Evolutionary conservation across 805 yeast genomes (phyloP), one percentile per base, ranked within the genome.

Genomic region (Metschnikowia drakensbergensis): DNA sequence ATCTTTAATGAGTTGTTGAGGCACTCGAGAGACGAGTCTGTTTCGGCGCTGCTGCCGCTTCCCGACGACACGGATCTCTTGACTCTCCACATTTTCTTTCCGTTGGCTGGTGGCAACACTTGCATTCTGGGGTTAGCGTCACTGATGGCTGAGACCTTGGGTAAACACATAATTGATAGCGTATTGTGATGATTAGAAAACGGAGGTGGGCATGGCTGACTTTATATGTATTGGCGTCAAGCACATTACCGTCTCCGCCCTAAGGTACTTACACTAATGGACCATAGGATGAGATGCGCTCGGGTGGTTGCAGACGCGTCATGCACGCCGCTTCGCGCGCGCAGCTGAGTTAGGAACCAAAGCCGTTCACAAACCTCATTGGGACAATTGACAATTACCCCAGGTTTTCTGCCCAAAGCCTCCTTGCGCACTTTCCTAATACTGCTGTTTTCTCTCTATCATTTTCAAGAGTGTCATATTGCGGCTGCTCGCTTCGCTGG

Each of bases 31-130:
- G 70, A 60, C 37, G 63, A 59, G 46, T 54, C 56, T 2, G 58
- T 37, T 33, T 55, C 55, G n/a, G 45, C 23, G 8, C 47, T 39
- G 32, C 54, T 51, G n/a, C 50, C 37, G 34, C 42, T 43, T 27
- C 54, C 46, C 3, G 58, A 45, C 5, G 60, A 51, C 7, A 52
- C 54, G n/a, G 61, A 37, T 51, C 67, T 63, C 56, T 67, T 71
- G 39, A 71, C 74, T 61, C 76, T 68, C 77, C 77, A 72, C 53
- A 71, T 60, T 51, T 71, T 72, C 48, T 66, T 71, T 35, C 77
- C 77, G 55, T 72, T 71, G 49, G 75, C 73, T 41, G 77, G 76
- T 45, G 76, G 76, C 52, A 62, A 54, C 26, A 63, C 59, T 57
- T 56, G 54, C 55, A 50, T 52, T 25, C 44, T 53, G 45, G 5